Percentiles rank a stretch among this genome's conserved stretches.
Conservation (phyloP, 1,284 basidiomycete genomes). For the Malassezia furfur region DNA sequence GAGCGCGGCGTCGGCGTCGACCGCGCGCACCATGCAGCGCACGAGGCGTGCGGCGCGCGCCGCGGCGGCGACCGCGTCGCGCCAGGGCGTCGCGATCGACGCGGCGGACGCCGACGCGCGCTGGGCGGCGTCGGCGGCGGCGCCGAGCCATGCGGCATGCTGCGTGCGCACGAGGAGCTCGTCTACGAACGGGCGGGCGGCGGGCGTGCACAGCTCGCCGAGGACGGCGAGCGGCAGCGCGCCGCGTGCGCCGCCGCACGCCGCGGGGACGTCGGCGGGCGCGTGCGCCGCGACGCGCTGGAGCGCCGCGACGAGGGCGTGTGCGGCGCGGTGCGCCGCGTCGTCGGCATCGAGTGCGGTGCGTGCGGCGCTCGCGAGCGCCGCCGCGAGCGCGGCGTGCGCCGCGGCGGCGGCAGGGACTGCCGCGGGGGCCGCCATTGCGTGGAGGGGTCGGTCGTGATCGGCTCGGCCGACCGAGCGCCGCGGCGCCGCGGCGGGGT, state of each 20-base stretch:
- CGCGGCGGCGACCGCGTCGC: background rate
- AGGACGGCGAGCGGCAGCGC: background rate
- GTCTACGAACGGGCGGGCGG: background rate
- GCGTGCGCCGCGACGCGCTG: background rate
- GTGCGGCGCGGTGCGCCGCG: background rate
- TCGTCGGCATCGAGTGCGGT: background rate
- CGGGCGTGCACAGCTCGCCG: background rate
- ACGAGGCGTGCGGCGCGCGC: background rate
- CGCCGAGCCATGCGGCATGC: background rate
- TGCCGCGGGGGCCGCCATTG: too few relatives aligned
- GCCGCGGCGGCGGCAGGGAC: background rate
- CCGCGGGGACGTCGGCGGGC: background rate
- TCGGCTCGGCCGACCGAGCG: conserved; percentile 4
- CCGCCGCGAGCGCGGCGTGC: background rate
- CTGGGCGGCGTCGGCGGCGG: background rate
- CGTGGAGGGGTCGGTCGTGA: conserved; percentile 8
- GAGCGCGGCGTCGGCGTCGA: background rate
- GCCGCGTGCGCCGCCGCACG: background rate
- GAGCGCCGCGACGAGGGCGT: background rate
- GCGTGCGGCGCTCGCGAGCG: background rate
- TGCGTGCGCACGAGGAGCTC: background rate
- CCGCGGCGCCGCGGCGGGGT: background rate
- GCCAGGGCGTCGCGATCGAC: conserved; percentile 5
- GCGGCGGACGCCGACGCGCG: background rate
- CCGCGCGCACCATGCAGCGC: background rate